Percentiles rank a stretch among this genome's conserved stretches.
phyloP scores from a whole-genome alignment of 257 asterid species.

The Thymus mandschuricus region DNA sequence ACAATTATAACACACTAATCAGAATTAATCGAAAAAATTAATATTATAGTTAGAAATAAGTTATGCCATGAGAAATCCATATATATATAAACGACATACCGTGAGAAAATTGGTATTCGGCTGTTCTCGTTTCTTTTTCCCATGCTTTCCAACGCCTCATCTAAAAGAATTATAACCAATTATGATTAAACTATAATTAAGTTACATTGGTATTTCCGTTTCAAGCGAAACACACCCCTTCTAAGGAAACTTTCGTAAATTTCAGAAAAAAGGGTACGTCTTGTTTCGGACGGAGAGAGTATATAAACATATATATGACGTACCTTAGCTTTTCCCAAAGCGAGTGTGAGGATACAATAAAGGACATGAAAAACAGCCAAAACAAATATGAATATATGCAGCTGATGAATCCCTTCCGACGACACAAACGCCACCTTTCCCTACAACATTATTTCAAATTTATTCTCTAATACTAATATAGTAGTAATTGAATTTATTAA shows the following conservation, averaged over 20 bases:
- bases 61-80: not conserved
- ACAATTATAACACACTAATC: too few species aligned
- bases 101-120: conserved; percentile 75
- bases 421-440: conserved; percentile 80
- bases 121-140: conserved; percentile 83
- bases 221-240: too few species aligned
- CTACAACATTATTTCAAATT: conserved; percentile 43
- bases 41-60: too few species aligned
- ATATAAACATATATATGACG: not conserved
- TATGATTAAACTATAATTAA: too few species aligned
- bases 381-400: conserved; percentile 80
- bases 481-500: not conserved
- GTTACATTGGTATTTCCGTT: not conserved
- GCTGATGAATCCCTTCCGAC: conserved; percentile 73
- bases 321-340: conserved; percentile 85
- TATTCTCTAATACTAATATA: not conserved
- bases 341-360: conserved; percentile 68
- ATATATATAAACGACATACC: conserved; percentile 45
- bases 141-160: conserved; percentile 85
- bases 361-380: conserved; percentile 80
- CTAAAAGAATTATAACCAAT: conserved; percentile 32
- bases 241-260: too few species aligned
- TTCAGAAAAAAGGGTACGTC: too few species aligned
- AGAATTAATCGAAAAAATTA: too few species aligned
- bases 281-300: too few species aligned